Base-by-base conservation (phyloP, 2,329 filamentous ascomycete species). In the Claviceps sp. region DNA sequence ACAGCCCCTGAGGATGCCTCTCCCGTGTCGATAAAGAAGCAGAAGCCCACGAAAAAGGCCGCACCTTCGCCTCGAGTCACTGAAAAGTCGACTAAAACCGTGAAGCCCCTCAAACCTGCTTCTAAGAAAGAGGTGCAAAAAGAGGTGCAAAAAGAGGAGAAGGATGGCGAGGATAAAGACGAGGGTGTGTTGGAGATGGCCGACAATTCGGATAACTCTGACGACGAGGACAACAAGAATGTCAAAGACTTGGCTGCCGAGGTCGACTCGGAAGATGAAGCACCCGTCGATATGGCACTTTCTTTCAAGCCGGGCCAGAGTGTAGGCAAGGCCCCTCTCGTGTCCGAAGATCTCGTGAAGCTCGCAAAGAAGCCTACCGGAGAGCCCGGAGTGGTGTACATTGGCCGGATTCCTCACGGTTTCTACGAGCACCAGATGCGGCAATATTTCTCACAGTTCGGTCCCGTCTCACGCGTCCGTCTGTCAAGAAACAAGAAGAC, bases 351-450 rank as follows among this genome's bases (percentile, higher is more conserved):
- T 47, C 58, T 70, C 9, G 62, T 68, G 56, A 71, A 74, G 59
- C 70, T 73, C 22, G 67, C 70, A 26, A 65, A 70, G 58, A 61
- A 59, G 30, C 62, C 62, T 20, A 71, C 72, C 52, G 73, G 76
- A 47, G 76, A 78, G 49, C 80, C 87, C 1, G 91, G 90, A 47
- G 84, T 93, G 42, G 77, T 97, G 63, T 97, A 95, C 70, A 77
- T 98, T 62, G 89, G 88, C 65, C 88, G 89, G 58, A 84, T 95
- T 54, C 90, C 90, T 41, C 88, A 93, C 70, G 72, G 93, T 71
- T 98, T 98, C 80, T 97, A 91, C 76, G 93, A 98, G 72, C 81
- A 89, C 62, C 86, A 97, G 71, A 94, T 98, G 85, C 82, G 81
- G 60, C 82, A 84, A 58, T 98, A 97, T 75, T 95, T 97, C 65